Base-by-base conservation (phyloP, 164 flowering plant genomes). In the Berberis thunbergii region DNA sequence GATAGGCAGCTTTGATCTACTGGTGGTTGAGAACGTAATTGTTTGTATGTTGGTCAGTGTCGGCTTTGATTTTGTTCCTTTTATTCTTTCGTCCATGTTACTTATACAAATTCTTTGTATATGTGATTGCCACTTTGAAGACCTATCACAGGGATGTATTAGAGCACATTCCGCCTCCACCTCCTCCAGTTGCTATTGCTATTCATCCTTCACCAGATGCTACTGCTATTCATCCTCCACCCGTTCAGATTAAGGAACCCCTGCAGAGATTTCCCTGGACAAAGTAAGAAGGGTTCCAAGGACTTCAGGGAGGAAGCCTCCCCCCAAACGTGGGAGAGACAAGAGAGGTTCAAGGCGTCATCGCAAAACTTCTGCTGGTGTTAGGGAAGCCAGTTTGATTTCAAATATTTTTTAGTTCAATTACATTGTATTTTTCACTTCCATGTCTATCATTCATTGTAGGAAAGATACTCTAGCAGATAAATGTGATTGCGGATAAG, bases 101-200 rank as follows among this genome's bases (percentile, higher is more conserved):
- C 8, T 43, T 52, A 8, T 44, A 12, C 7, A 46, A 11, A 45
- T 50, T 49, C 26, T 43, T 41, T 1, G 2, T 9, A 42, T 38
- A 40, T 45, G n/a, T 46, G 26, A 41, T 55, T 57, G 41, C 56
- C 48, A 7, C 67, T 63, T 9, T 74, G 46, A 83, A 89, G 98
- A 81, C 84, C 59, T 89, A 92, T 73, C 98, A 92, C 63, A 80
- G 84, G 73, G 96, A 87, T 53, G 12, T 89, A 56, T 69, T 91
- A 66, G 88, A 84, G 76, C 86, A 78, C 45, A 83, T 71, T 81
- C 60, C 84, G 49, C 84, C 88, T 54, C 78, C 89, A 2, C 60
- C 81, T 55, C 82, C 95, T 55, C 79, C 88, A 2, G 55, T 59
- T 44, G 66, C 61, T 55, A 26, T 26, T 26, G 26, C 26, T 26